phyloP scores from a whole-genome alignment of 306 rosid species.

The Cucumis cinereus region DNA sequence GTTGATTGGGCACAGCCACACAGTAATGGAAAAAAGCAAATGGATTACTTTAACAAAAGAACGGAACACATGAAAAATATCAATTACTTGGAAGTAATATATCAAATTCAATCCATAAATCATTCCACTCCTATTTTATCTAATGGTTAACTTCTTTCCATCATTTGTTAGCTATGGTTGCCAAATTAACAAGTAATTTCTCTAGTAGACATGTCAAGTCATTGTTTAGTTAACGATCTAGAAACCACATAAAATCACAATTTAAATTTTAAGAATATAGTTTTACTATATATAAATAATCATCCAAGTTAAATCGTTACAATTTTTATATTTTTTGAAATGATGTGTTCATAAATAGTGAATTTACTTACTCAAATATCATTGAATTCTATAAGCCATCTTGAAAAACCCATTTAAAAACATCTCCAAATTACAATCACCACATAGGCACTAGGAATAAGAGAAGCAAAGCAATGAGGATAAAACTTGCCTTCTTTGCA shows the following conservation, averaged over 20 bases:
- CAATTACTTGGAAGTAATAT: too few relatives aligned
- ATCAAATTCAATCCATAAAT: not conserved
- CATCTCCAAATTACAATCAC: not conserved
- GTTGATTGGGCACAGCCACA: not conserved
- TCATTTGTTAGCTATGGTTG: not conserved
- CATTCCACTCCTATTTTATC: not conserved
- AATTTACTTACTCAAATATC: not conserved
- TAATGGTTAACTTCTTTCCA: not conserved
- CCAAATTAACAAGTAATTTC: not conserved
- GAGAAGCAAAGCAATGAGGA: not conserved
- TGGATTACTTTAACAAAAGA: not conserved
- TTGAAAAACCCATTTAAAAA: not conserved
- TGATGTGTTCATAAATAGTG: not conserved
- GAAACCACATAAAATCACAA: not conserved
- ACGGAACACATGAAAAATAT: not conserved
- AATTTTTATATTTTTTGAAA: not conserved
- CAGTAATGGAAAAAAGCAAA: not conserved
- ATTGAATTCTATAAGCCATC: not conserved
- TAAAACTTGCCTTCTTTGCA: slow-evolving; percentile 39
- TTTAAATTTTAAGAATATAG: not conserved
- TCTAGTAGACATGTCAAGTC: not conserved
- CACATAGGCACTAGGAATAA: not conserved
- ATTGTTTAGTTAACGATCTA: not conserved
- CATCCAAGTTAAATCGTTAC: not conserved
- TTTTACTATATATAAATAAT: not conserved